These are phyloP conservation scores for Pseudozyma sp. DNA, from an alignment of 1,284 basidiomycete genomes.

Conservation along the genomic window DNA sequence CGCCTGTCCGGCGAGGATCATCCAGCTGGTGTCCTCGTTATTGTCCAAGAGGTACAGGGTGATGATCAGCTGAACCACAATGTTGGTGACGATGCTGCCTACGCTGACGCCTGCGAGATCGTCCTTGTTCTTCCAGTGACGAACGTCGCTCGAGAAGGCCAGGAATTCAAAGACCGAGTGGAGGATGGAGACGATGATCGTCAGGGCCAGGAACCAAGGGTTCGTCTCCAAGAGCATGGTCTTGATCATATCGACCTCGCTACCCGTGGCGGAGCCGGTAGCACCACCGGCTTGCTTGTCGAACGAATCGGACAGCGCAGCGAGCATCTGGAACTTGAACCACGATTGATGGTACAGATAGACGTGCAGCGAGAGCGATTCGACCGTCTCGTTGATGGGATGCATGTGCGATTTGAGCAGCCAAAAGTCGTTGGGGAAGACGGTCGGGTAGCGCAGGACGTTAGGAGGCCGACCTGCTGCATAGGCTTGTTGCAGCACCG, in stretches of 20 bases:
- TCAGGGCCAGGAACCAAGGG: constrained; percentile 86
- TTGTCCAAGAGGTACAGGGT: constrained; percentile 94
- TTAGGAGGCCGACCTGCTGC: constrained; percentile 19
- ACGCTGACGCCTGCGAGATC: constrained; percentile 73
- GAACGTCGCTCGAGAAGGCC: constrained; percentile 77
- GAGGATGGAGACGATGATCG: constrained; percentile 79
- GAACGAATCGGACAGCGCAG: constrained; percentile 72
- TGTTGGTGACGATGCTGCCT: constrained; percentile 83
- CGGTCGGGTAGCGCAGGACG: constrained; percentile 73
- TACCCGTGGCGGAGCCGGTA: constrained; percentile 75
- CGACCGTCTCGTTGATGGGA: constrained; percentile 67
- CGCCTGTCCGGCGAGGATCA: constrained; percentile 86
- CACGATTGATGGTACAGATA: constrained; percentile 79
- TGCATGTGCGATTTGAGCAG: constrained; percentile 65
- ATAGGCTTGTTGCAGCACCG: constrained; percentile 18
- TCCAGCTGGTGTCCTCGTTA: constrained; percentile 91
- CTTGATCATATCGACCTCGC: constrained; percentile 72
- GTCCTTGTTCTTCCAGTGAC: constrained; percentile 92
- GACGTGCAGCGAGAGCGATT: constrained; percentile 79
- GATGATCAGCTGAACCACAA: constrained; percentile 84
- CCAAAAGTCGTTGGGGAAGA: constrained; percentile 96
- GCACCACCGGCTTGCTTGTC: constrained; percentile 73
- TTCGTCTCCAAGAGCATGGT: constrained; percentile 78
- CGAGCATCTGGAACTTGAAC: constrained; percentile 68
- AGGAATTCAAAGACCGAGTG: constrained; percentile 78